Percentiles rank a stretch among this genome's conserved stretches.
Evolutionary conservation across 345 rosid species (phyloP).

Genomic region (Citrus glauca): DNA sequence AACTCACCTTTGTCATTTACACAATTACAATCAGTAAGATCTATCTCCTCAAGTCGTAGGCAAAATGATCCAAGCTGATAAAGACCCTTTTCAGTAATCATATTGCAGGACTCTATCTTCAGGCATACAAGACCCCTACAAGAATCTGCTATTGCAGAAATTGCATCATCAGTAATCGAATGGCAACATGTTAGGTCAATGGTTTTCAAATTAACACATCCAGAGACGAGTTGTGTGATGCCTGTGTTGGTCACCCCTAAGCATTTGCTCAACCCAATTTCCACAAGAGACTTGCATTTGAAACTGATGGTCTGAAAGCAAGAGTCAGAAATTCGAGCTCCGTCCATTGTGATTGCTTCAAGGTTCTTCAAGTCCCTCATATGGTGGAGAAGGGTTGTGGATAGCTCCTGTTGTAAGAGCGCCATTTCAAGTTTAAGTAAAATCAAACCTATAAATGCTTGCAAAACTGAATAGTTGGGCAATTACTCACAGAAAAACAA

Average conservation of each 20-base stretch:
- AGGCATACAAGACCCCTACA: constrained; percentile 65
- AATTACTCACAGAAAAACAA: constrained; percentile 61
- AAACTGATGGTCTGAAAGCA: constrained; percentile 41
- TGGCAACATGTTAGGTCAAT: constrained; percentile 71
- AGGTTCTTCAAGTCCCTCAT: constrained; percentile 58
- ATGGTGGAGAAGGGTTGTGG: constrained; percentile 32
- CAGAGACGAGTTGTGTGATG: constrained; percentile 54
- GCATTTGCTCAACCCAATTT: constrained; percentile 81
- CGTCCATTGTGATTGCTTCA: constrained; percentile 47
- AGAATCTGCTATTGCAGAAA: constrained; percentile 63
- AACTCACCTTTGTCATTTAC: constrained; percentile 67
- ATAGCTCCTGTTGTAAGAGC: constrained; percentile 47
- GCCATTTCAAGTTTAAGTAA: background rate
- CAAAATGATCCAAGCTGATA: constrained; percentile 59
- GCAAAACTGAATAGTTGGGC: background rate
- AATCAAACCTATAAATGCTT: background rate
- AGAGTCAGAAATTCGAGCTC: constrained; percentile 57
- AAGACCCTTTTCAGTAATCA: constrained; percentile 80
- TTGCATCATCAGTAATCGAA: constrained; percentile 64
- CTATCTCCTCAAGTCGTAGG: constrained; percentile 64
- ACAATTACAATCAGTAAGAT: constrained; percentile 79
- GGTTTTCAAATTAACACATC: constrained; percentile 52
- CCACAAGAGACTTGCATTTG: constrained; percentile 54
- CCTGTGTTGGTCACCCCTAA: constrained; percentile 54
- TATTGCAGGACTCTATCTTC: constrained; percentile 77